These are phyloP conservation scores for Osmanthus fragrans DNA, from an alignment of 257 asterid species.

Conservation along the genomic window DNA sequence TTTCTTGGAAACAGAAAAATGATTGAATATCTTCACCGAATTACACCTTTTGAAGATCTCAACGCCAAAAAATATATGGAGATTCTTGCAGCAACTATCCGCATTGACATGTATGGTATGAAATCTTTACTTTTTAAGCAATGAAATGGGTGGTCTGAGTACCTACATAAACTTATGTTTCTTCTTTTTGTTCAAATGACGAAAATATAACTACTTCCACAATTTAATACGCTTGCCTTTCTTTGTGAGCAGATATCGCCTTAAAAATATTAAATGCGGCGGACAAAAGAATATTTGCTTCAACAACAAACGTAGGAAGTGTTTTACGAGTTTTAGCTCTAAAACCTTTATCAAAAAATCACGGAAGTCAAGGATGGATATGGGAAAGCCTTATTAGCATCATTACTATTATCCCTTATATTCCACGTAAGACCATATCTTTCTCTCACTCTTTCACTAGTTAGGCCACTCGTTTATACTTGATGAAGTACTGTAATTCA, in stretches of 20 bases:
- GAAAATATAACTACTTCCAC: too few relatives aligned
- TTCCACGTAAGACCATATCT: neutral
- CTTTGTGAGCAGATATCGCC: neutral
- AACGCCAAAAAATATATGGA: neutral
- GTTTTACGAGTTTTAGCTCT: neutral
- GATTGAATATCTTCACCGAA: slow-evolving; percentile 21
- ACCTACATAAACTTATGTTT: neutral
- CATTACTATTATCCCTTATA: neutral
- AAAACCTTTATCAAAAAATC: neutral
- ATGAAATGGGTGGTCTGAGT: too few relatives aligned
- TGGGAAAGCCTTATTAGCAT: neutral
- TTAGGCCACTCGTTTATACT: too few relatives aligned
- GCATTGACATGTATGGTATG: slow-evolving; percentile 24
- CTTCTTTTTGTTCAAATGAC: neutral
- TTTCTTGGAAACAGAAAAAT: slow-evolving; percentile 1
- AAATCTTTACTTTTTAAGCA: neutral
- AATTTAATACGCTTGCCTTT: too few relatives aligned
- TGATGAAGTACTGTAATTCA: too few relatives aligned
- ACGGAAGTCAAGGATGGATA: neutral
- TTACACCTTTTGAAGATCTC: neutral
- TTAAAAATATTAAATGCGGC: too few relatives aligned
- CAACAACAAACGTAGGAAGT: neutral
- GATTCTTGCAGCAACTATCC: slow-evolving; percentile 2
- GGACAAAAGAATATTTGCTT: too few relatives aligned
- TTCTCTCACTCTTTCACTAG: neutral